Evolutionary conservation across 257 asterid genomes (phyloP), one percentile per base, ranked within the genome.

Genomic region (Solanum gracilifrons): DNA sequence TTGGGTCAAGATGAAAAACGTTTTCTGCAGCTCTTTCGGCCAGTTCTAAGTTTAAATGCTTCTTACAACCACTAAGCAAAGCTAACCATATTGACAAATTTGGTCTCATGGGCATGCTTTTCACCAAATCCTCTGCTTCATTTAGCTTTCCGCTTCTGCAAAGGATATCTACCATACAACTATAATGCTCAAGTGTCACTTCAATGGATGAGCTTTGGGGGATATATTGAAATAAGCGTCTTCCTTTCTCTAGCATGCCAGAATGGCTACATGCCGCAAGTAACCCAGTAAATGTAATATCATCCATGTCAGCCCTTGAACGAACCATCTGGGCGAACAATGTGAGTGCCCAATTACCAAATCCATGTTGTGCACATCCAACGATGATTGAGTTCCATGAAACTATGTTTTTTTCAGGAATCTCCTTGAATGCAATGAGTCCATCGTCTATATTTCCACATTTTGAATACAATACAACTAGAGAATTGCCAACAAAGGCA

Each of bases 211-310:
- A 68, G 48, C 32, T 23, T 23, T 60, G 84, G 9, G 16, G 73
- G 69, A 95, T 87, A 87, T 87, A 88, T 27, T 89, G 31, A 86
- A 97, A 97, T 39, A 95, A 85, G 87, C 43, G 87, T 82, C 90
- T 90, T 87, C 97, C 98, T 92, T 95, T 94, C 71, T 85, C 88
- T 31, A 95, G 92, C 95, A 93, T 89, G n/a, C 98, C 98, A 12
- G 98, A 94, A 89, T 94, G 99, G 88, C 98, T 97, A 89, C 98
- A 95, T 5, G 99, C 95, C 69, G 85, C 92, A 74, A 97, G 99
- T 92, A 97, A 90, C 62, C 97, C 98, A 3, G 95, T 94, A 93
- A 92, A 93, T 9, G 99, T 97, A 89, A 97, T 95, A 83, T 90
- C 98, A 88, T 97, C 98, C 1, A 96, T 98, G 37, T 75, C 35